Base-by-base conservation (phyloP, 306 rosid genomes). In the Lathyrus oleraceus region DNA sequence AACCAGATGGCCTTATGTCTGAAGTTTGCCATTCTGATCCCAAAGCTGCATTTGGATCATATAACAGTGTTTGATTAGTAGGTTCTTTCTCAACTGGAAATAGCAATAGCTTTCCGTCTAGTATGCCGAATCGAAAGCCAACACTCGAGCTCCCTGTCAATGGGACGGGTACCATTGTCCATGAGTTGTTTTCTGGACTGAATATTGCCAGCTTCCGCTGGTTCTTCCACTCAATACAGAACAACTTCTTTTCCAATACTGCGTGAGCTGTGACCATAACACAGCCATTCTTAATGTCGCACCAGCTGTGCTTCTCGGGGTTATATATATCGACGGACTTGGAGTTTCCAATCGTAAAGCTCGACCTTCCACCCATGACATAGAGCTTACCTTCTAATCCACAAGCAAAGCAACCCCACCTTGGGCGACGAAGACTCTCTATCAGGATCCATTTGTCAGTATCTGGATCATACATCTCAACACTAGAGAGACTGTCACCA, bases 251-350 rank as follows among this genome's bases (percentile, higher is more conserved):
- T 60, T 77, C 96, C 8, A 94, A 45, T 20, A 88, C 91, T 58
- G 97, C 98, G 17, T 90, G 92, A 48, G 97, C 90, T 39, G 97
- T 94, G 79, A 94, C 96, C 98, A 94, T 94, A 36, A 94, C 97
- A 70, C 98, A 94, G n/a, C 97, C 98, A 39, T 94, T 88, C 82
- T 94, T 94, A 84, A 84, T 88, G 84, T 94, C 88, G 16, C 85
- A 71, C 98, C 98, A 94, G 67, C 81, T 77, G 78, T 83, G 89
- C 64, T 15, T 80, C 87, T 88, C 85, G 1, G 96, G 89, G 76
- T 85, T 66, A 61, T 94, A 94, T 35, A 94, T 83, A 54, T 94
- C 98, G 20, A 94, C 91, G 36, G 75, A 90, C 89, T 81, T 94
- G 23, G 98, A 94, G 47, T 94, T 84, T 54, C 98, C 98, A 72